phyloP scores from a whole-genome alignment of 1,284 basidiomycete genomes.

The Heterobasidion parviporum region DNA sequence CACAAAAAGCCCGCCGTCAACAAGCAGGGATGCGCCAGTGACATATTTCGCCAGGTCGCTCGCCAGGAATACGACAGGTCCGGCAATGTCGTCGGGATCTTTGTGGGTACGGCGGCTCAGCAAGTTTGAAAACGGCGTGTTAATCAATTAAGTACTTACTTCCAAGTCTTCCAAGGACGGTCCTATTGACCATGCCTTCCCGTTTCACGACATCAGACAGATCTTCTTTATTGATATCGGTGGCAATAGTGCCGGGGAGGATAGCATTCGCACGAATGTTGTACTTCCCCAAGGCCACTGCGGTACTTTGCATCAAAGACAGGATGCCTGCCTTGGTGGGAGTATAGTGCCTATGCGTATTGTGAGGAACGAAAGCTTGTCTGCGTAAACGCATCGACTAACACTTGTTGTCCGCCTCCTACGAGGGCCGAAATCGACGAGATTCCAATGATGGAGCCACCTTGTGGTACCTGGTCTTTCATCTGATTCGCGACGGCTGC shows the following conservation, averaged over 20 bases:
- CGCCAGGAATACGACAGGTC: slow-evolving; percentile 70
- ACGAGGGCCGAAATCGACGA: slow-evolving; percentile 75
- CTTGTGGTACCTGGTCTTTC: slow-evolving; percentile 60
- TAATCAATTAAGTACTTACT: slow-evolving; percentile 24
- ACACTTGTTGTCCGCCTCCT: slow-evolving; percentile 69
- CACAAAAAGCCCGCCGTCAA: slow-evolving; percentile 75
- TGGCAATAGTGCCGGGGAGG: slow-evolving; percentile 68
- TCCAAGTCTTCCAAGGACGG: slow-evolving; percentile 63
- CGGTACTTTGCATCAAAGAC: slow-evolving; percentile 78
- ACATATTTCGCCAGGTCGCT: slow-evolving; percentile 71
- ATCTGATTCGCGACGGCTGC: slow-evolving; percentile 72
- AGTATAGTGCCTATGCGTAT: not conserved
- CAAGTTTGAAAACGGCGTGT: not conserved
- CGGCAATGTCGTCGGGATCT: slow-evolving; percentile 71
- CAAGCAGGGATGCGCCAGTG: slow-evolving; percentile 62
- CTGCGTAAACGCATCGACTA: slow-evolving; percentile 4
- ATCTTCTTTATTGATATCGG: slow-evolving; percentile 75
- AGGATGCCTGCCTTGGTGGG: slow-evolving; percentile 51
- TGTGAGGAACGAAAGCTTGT: not conserved
- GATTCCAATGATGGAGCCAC: slow-evolving; percentile 71
- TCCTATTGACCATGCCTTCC: slow-evolving; percentile 59
- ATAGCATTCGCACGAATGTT: slow-evolving; percentile 68
- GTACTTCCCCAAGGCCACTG: slow-evolving; percentile 69
- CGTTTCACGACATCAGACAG: slow-evolving; percentile 55
- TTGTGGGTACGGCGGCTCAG: not conserved